phyloP scores from a whole-genome alignment of 208 protist genomes.

The Crithidia fasciculata region DNA sequence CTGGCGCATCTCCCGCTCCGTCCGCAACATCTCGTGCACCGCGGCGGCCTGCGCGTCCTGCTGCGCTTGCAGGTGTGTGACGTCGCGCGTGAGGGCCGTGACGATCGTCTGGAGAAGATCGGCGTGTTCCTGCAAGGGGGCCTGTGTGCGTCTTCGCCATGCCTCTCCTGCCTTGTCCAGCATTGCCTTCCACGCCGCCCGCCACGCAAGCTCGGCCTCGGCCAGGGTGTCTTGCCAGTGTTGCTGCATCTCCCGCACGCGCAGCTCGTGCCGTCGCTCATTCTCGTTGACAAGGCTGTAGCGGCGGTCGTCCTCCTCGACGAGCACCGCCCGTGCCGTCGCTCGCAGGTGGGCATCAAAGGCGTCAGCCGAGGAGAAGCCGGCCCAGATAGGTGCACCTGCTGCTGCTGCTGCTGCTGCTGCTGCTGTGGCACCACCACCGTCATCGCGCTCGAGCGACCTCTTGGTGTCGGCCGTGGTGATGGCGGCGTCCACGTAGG shows the following conservation, averaged over 20 bases:
- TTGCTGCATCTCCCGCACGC: conserved; percentile 25
- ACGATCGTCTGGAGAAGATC: conserved; percentile 40
- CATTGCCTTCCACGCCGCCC: conserved; percentile 14
- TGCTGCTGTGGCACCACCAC: not conserved
- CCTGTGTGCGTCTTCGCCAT: conserved; percentile 12
- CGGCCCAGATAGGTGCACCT: conserved; percentile 9
- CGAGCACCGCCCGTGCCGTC: conserved; percentile 44
- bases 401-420: too few species aligned
- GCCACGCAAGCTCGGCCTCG: conserved; percentile 27
- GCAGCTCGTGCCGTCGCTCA: conserved; percentile 32
- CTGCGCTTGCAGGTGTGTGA: conserved; percentile 28
- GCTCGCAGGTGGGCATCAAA: conserved; percentile 61
- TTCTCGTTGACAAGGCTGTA: conserved; percentile 31
- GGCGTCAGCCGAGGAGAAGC: conserved; percentile 45
- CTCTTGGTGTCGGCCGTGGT: not conserved
- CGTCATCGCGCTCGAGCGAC: not conserved
- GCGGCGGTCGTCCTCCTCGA: conserved; percentile 50
- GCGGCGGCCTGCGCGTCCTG: conserved; percentile 10
- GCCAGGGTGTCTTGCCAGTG: conserved; percentile 28
- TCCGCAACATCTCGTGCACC: conserved; percentile 4
- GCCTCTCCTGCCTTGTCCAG: conserved; percentile 17
- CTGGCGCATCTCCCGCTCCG: conserved; percentile 28
- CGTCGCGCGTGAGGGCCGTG: conserved; percentile 31
- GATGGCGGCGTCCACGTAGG: conserved; percentile 14
- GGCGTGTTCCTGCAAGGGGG: conserved; percentile 31